Evolutionary conservation across 1,139 yeast species (phyloP).

Genomic region (Groenewaldozyma sp.): DNA sequence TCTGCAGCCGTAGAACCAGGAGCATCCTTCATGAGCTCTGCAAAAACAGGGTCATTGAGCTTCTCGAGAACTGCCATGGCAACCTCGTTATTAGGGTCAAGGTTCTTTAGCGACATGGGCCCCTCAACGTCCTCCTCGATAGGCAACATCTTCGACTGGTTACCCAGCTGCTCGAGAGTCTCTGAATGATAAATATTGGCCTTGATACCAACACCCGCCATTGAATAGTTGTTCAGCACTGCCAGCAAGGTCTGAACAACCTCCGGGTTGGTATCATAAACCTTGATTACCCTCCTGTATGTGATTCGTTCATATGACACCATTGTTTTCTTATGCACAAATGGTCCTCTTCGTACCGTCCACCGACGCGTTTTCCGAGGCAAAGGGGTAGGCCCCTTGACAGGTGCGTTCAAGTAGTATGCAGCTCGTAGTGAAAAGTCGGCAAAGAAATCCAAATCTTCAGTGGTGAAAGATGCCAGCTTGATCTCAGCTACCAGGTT

Average conservation of each 20-base stretch:
- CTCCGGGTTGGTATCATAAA: conserved; percentile 82
- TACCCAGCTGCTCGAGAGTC: conserved; percentile 32
- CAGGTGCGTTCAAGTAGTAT: conserved; percentile 79
- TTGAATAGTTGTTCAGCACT: conserved; percentile 65
- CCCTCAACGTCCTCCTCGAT: conserved; percentile 22
- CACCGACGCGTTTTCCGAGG: conserved; percentile 75
- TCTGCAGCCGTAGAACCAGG: too few relatives aligned
- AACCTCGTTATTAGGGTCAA: conserved; percentile 43
- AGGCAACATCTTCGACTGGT: conserved; percentile 3
- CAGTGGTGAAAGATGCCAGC: conserved; percentile 60
- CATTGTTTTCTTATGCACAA: conserved; percentile 88
- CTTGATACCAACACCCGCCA: conserved; percentile 75
- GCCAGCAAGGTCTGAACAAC: conserved; percentile 77
- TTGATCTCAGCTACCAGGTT: conserved; percentile 57
- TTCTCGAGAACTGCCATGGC: conserved; percentile 66
- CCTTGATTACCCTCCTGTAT: conserved; percentile 59
- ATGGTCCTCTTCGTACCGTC: conserved; percentile 91
- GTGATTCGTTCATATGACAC: conserved; percentile 91
- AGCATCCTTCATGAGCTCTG: conserved; percentile 23
- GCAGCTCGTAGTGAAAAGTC: conserved; percentile 90
- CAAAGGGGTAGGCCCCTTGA: conserved; percentile 57
- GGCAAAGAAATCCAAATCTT: conserved; percentile 59
- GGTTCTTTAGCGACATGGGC: conserved; percentile 18
- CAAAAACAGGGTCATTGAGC: conserved; percentile 55
- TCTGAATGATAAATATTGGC: conserved; percentile 62